Evolutionary conservation across 179 eudicot species (phyloP).

Genomic region (Spinacia oleracea): DNA sequence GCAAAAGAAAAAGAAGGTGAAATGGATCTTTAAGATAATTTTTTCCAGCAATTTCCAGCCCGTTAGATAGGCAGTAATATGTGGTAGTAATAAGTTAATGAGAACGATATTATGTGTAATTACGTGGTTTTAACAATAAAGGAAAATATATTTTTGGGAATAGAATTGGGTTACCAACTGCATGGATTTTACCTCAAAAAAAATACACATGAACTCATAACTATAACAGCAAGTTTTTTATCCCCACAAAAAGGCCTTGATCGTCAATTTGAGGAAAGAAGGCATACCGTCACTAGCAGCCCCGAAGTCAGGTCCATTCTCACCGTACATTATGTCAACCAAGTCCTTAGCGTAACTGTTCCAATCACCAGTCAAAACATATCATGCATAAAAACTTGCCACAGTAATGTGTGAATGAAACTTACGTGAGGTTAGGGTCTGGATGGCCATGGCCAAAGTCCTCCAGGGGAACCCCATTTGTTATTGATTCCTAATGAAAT

Average conservation of each 20-base stretch:
- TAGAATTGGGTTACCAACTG: not conserved
- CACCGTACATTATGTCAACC: conserved; percentile 74
- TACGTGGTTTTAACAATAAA: no score
- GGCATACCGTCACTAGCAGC: conserved; percentile 98
- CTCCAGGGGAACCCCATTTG: conserved; percentile 92
- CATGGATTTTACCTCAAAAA: not conserved
- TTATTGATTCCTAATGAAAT: conserved; percentile 63
- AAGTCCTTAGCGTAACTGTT: conserved; percentile 88
- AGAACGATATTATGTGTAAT: not conserved
- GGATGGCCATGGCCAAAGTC: conserved; percentile 99
- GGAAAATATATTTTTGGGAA: not conserved
- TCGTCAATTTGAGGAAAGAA: not conserved
- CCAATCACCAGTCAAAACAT: conserved; percentile 26
- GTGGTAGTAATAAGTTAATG: not conserved
- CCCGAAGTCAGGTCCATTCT: conserved; percentile 91
- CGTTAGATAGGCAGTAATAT: not conserved
- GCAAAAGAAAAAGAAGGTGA: not conserved
- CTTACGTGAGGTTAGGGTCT: conserved; percentile 99
- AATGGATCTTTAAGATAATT: not conserved
- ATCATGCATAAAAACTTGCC: conserved; percentile 12
- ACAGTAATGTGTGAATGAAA: not conserved
- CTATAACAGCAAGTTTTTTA: not conserved
- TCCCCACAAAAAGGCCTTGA: not conserved
- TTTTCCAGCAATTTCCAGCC: not conserved
- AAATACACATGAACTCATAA: not conserved